These are phyloP conservation scores for Cercospora zeina DNA, from an alignment of 2,329 filamentous ascomycete species.

Conservation along the genomic window DNA sequence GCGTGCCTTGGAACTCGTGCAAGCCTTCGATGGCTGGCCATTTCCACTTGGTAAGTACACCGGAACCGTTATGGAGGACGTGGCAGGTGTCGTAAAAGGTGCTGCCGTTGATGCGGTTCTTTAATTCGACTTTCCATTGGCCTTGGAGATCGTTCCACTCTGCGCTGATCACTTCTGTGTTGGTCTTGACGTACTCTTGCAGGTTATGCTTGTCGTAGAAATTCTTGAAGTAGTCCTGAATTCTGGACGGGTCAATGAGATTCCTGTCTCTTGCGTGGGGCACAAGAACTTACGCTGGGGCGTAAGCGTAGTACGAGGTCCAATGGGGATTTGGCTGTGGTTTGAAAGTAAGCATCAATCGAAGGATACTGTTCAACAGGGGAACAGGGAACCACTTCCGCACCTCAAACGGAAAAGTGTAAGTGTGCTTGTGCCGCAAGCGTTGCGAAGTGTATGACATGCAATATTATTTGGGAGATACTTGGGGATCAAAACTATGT, in stretches of 20 bases:
- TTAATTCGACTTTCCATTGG: conserved; percentile 38
- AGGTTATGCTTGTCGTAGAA: conserved; percentile 44
- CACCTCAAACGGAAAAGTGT: conserved; percentile 30
- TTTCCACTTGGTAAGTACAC: conserved; percentile 54
- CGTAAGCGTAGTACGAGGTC: conserved; percentile 41
- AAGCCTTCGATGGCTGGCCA: conserved; percentile 57
- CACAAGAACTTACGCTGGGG: conserved; percentile 34
- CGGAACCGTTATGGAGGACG: conserved; percentile 52
- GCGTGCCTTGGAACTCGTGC: conserved; percentile 53
- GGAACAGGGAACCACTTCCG: background rate
- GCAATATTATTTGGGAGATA: no score
- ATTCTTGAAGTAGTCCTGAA: conserved; percentile 45
- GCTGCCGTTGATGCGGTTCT: conserved; percentile 44
- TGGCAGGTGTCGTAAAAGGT: conserved; percentile 52
- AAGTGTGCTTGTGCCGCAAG: conserved; percentile 42
- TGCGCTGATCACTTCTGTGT: conserved; percentile 26
- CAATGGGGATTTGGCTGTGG: conserved; percentile 22
- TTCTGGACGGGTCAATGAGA: conserved; percentile 21
- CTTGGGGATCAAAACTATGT: no score
- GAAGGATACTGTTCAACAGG: background rate
- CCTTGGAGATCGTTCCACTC: conserved; percentile 29
- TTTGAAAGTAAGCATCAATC: background rate
- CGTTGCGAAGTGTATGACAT: no score
- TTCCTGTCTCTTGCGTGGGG: background rate
- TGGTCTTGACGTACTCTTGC: conserved; percentile 41